Evolutionary conservation across 164 flowering plant genomes (phyloP).

Genomic region (Buxus sempervirens): DNA sequence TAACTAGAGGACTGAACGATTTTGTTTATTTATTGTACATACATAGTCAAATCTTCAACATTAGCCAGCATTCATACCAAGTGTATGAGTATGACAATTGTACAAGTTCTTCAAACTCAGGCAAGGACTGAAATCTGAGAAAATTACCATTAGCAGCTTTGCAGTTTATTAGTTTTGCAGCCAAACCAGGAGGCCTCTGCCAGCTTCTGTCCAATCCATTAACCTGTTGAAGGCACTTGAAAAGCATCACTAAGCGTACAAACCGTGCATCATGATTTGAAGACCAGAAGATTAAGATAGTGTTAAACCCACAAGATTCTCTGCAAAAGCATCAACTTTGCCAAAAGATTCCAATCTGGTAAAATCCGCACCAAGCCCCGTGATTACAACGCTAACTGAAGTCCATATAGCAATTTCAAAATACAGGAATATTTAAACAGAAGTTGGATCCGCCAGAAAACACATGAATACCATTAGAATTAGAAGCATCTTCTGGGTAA

Average conservation of each 20-base stretch:
- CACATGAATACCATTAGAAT: conserved; percentile 55
- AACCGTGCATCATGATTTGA: neutral
- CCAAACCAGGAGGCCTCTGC: conserved; percentile 89
- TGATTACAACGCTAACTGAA: conserved; percentile 82
- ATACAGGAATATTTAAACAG: conserved; percentile 1
- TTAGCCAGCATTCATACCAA: neutral
- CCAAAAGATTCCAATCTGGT: conserved; percentile 94
- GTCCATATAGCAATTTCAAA: conserved; percentile 11
- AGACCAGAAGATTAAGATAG: neutral
- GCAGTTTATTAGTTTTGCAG: conserved; percentile 70
- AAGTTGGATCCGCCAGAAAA: conserved; percentile 7
- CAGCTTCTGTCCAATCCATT: conserved; percentile 94
- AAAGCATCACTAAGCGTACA: neutral
- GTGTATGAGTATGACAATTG: neutral
- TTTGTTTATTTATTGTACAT: neutral
- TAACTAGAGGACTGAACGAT: too few species aligned
- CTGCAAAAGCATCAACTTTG: conserved; percentile 86
- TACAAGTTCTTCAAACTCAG: neutral
- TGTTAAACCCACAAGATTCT: conserved; percentile 55
- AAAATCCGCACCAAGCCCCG: conserved; percentile 87
- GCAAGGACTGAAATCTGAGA: neutral
- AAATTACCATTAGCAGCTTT: conserved; percentile 66
- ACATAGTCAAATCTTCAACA: too few species aligned
- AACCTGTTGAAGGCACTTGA: conserved; percentile 36
- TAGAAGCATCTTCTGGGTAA: conserved; percentile 61